These are phyloP conservation scores for Nematocida ausubeli DNA, from an alignment of 371 early-diverging fungal species.

Conservation along the genomic window DNA sequence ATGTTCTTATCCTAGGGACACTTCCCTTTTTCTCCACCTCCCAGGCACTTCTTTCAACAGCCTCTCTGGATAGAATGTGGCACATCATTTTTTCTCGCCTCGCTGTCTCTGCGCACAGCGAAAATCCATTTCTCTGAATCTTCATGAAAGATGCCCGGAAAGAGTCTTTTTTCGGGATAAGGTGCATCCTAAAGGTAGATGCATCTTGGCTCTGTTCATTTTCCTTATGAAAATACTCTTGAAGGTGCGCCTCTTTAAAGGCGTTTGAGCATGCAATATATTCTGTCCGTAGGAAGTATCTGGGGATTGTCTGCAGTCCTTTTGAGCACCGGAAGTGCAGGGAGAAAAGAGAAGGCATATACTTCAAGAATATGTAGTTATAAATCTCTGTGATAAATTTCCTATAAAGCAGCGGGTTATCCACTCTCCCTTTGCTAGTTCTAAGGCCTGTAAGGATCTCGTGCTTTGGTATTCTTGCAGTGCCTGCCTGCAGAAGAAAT, in stretches of 20 bases:
- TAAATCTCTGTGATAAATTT: not conserved
- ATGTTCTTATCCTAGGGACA: not conserved
- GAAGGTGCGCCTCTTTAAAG: constrained; percentile 3
- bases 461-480: not conserved
- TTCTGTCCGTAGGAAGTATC: not conserved
- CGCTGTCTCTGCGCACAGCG: too few relatives aligned
- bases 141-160: constrained; percentile 2
- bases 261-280: not conserved
- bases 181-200: not conserved
- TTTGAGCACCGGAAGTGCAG: not conserved
- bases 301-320: not conserved
- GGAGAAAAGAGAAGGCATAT: not conserved
- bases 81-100: constrained; percentile 5
- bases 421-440: not conserved
- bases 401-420: not conserved
- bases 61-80: constrained; percentile 1
- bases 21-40: not conserved
- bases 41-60: not conserved
- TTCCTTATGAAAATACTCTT: not conserved
- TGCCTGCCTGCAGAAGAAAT: not conserved
- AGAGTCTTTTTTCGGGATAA: constrained; percentile 1
- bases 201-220: not conserved
- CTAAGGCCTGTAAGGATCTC: not conserved
- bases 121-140: too few relatives aligned
- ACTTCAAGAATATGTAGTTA: not conserved